phyloP scores from a whole-genome alignment of 495 filamentous ascomycete species.

The Tuber umbilicatum region DNA sequence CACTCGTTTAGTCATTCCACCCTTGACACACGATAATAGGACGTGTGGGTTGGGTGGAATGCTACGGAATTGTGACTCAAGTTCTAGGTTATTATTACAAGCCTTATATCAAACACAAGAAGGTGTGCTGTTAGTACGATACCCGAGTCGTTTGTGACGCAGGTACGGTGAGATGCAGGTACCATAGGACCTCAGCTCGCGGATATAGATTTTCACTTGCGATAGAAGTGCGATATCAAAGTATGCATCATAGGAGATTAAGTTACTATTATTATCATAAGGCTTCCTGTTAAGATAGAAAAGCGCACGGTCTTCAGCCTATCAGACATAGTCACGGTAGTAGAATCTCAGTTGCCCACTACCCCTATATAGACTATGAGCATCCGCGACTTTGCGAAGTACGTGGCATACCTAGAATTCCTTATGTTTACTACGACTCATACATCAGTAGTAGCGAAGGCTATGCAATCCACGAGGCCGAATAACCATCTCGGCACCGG shows the following conservation, averaged over 20 bases:
- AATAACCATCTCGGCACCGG: background rate
- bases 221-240: background rate
- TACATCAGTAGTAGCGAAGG: background rate
- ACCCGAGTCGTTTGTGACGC: background rate
- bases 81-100: background rate
- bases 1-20: background rate
- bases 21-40: background rate
- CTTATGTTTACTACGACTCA: background rate
- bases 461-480: background rate
- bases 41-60: background rate
- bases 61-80: background rate
- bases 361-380: background rate
- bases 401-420: background rate
- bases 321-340: background rate
- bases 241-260: background rate
- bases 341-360: background rate
- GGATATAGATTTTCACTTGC: background rate
- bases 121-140: background rate
- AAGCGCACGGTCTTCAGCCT: background rate
- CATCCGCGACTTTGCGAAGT: slow-evolving; percentile 2
- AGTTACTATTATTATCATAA: background rate
- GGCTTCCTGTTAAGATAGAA: background rate
- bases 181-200: background rate
- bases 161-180: background rate
- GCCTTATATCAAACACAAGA: background rate